Percentiles rank a stretch among this genome's conserved stretches.
Evolutionary conservation across 768 basidiomycete genomes (phyloP).

Genomic region (Termitomyces sp.): DNA sequence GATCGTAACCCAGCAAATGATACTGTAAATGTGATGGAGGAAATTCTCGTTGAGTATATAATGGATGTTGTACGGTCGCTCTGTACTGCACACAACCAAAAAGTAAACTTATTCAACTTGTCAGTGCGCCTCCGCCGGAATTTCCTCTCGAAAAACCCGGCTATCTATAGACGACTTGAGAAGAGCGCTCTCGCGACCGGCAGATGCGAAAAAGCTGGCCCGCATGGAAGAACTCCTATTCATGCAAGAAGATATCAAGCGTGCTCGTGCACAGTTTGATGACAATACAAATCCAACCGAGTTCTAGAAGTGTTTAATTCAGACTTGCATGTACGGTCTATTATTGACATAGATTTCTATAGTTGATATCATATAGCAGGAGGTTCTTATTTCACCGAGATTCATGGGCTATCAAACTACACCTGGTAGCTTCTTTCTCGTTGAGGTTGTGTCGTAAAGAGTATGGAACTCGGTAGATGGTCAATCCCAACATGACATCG

Average conservation of each 20-base stretch:
- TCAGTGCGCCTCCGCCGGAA: constrained; percentile 73
- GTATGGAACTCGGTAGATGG: background rate
- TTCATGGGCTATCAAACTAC: background rate
- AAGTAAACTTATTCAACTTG: constrained; percentile 5
- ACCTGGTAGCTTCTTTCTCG: background rate
- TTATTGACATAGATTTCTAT: background rate
- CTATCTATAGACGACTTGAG: constrained; percentile 83
- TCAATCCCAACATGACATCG: background rate
- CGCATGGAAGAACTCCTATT: constrained; percentile 88
- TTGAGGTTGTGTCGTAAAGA: constrained; percentile 1
- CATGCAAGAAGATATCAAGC: constrained; percentile 93
- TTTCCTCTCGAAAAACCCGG: constrained; percentile 63
- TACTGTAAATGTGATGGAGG: constrained; percentile 89
- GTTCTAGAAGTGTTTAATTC: constrained; percentile 24
- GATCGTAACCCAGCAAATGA: constrained; percentile 85
- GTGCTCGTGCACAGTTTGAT: constrained; percentile 74
- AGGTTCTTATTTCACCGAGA: constrained; percentile 6
- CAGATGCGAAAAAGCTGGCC: constrained; percentile 90
- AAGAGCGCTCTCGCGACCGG: constrained; percentile 70
- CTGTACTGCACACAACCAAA: constrained; percentile 4
- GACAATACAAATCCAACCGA: constrained; percentile 39
- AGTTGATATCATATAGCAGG: constrained; percentile 1
- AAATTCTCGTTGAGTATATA: constrained; percentile 87
- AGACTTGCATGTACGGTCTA: constrained; percentile 2
- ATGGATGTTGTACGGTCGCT: constrained; percentile 70